A percentile compares a stretch with the other conserved stretches of the same genome.
Evolutionary conservation across 352 stramenopile species (phyloP).

Genomic region (Phytopythium litorale): DNA sequence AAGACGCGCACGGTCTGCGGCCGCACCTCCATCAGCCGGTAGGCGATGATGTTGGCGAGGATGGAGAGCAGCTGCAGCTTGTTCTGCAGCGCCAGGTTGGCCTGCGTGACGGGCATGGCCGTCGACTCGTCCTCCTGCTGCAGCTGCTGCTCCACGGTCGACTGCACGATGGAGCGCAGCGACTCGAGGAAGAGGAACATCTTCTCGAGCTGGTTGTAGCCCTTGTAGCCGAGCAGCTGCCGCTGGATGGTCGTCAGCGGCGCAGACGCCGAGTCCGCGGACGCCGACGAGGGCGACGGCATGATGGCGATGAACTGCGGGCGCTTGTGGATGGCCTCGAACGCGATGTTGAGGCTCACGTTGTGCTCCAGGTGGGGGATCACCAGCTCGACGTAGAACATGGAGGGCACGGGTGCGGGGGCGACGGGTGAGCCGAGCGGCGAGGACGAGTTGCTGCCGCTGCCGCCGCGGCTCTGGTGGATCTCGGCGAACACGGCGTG

Average conservation of each 20-base stretch:
- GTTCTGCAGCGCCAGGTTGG: slow-evolving; percentile 79
- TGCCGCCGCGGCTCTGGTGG: slow-evolving; percentile 18
- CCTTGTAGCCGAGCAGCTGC: slow-evolving; percentile 77
- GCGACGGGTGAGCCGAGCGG: slow-evolving; percentile 37
- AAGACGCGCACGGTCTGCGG: slow-evolving; percentile 46
- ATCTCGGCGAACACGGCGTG: slow-evolving; percentile 80
- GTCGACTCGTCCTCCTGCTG: slow-evolving; percentile 9
- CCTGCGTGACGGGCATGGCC: slow-evolving; percentile 32
- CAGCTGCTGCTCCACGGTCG: slow-evolving; percentile 19
- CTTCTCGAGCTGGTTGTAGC: slow-evolving; percentile 85
- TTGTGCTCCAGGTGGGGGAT: slow-evolving; percentile 64
- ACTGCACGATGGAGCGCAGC: slow-evolving; percentile 73
- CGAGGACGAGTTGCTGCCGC: slow-evolving; percentile 18
- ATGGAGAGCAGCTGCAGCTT: slow-evolving; percentile 81
- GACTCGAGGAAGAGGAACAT: slow-evolving; percentile 82
- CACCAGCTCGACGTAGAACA: slow-evolving; percentile 84
- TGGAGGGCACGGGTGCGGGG: slow-evolving; percentile 47
- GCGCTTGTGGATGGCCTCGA: slow-evolving; percentile 71
- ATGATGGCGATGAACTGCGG: slow-evolving; percentile 83
- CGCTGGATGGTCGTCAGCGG: slow-evolving; percentile 49
- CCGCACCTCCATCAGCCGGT: slow-evolving; percentile 69
- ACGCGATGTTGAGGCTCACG: slow-evolving; percentile 82
- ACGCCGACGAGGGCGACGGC: slow-evolving; percentile 16
- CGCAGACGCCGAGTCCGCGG: slow-evolving; percentile 11
- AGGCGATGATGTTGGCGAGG: slow-evolving; percentile 80